phyloP scores from a whole-genome alignment of 768 basidiomycete genomes.

The Paxillus ammoniavirescens region DNA sequence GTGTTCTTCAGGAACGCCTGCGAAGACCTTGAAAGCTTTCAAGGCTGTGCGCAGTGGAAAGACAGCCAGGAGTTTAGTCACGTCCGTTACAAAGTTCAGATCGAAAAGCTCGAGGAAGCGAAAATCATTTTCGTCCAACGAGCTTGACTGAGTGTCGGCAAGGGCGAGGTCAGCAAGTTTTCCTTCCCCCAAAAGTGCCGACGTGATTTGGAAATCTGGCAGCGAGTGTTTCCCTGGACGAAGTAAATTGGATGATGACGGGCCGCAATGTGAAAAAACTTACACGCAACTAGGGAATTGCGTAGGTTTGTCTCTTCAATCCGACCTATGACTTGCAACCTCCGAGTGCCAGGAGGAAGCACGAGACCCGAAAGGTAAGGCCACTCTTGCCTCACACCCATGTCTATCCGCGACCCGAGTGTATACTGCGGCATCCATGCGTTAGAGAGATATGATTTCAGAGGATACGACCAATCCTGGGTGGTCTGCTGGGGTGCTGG shows the following conservation, averaged over 20 bases:
- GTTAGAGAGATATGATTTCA: constrained; percentile 5
- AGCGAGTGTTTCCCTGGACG: neutral
- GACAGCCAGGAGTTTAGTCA: constrained; percentile 4
- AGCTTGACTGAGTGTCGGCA: neutral
- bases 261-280: neutral
- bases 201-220: neutral
- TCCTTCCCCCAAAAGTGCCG: neutral
- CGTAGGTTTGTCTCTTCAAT: neutral
- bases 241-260: neutral
- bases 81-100: constrained; percentile 1
- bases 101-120: neutral
- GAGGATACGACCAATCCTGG: constrained; percentile 1
- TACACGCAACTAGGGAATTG: neutral
- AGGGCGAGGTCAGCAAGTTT: constrained; percentile 1
- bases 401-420: constrained; percentile 2
- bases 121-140: neutral
- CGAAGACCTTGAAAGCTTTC: constrained; percentile 1
- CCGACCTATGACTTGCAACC: constrained; percentile 1
- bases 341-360: constrained; percentile 5
- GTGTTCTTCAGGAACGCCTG: neutral
- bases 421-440: constrained; percentile 13
- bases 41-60: constrained; percentile 4
- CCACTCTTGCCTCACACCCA: constrained; percentile 4
- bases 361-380: neutral
- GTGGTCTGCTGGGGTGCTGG: neutral